These are phyloP conservation scores for Diospyros kaki DNA, from an alignment of 148 eudicot genomes.

Conservation along the genomic window DNA sequence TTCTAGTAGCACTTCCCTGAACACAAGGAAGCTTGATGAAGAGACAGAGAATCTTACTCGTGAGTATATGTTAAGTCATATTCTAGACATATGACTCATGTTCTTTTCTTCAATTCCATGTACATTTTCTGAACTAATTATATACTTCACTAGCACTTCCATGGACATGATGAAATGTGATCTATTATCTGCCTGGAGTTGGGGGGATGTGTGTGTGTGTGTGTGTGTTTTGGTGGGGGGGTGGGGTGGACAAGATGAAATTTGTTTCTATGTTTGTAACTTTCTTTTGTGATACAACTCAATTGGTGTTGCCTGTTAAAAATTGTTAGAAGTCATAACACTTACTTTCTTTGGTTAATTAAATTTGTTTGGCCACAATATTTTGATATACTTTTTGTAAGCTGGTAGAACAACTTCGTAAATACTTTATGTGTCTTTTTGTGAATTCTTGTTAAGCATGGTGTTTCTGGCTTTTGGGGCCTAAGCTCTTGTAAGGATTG, in stretches of 20 bases:
- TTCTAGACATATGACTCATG: background rate
- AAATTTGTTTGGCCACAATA: too few species aligned
- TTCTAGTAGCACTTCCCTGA: conserved; percentile 68
- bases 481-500: too few species aligned
- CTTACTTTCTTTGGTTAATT: too few species aligned
- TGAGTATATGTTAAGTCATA: conserved; percentile 30
- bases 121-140: background rate
- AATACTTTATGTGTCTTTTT: too few species aligned
- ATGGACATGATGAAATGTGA: background rate
- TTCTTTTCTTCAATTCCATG: background rate
- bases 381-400: too few species aligned
- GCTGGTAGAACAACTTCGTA: too few species aligned
- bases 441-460: too few species aligned
- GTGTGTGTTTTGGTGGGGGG: background rate
- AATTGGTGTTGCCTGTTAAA: background rate
- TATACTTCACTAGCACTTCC: background rate
- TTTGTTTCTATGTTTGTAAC: background rate
- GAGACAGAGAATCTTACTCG: conserved; percentile 81
- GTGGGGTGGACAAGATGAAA: background rate
- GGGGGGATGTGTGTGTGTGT: too few species aligned
- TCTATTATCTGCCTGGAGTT: too few species aligned
- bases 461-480: too few species aligned
- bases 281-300: background rate
- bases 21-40: conserved; percentile 84
- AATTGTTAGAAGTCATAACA: too few species aligned